Conservation (phyloP, 192 early-diverging fungal species). For the Podila epicladia region DNA sequence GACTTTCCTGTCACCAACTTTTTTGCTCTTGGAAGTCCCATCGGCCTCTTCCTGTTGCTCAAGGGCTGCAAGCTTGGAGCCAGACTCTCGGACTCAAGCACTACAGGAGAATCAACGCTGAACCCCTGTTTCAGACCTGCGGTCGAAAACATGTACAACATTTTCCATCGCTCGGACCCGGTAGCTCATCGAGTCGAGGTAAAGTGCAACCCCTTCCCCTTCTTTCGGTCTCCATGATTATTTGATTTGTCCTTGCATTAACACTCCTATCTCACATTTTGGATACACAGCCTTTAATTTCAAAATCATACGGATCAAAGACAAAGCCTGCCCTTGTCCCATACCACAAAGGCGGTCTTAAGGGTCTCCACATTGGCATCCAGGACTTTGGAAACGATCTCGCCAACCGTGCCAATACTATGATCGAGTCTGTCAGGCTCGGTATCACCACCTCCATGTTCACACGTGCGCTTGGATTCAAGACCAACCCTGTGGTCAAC, state of each 20-base stretch:
- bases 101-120: slow-evolving; percentile 32
- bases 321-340: slow-evolving; percentile 78
- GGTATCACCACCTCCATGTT: slow-evolving; percentile 70
- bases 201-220: background rate
- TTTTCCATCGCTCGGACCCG: slow-evolving; percentile 71
- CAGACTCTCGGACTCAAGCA: slow-evolving; percentile 47
- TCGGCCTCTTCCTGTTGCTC: slow-evolving; percentile 81
- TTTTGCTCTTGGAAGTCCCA: slow-evolving; percentile 85
- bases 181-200: slow-evolving; percentile 38
- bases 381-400: slow-evolving; percentile 75
- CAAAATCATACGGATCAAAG: slow-evolving; percentile 60
- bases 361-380: slow-evolving; percentile 71
- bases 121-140: slow-evolving; percentile 67
- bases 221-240: too few species aligned
- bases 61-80: slow-evolving; percentile 74
- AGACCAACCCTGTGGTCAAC: slow-evolving; percentile 26
- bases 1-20: slow-evolving; percentile 79
- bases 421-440: slow-evolving; percentile 67
- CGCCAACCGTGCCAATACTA: slow-evolving; percentile 70
- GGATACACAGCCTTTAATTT: slow-evolving; percentile 69
- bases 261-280: background rate
- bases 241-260: background rate
- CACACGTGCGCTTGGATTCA: slow-evolving; percentile 56
- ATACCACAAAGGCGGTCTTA: slow-evolving; percentile 87
- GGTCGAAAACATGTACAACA: slow-evolving; percentile 80